phyloP scores from a whole-genome alignment of 169 alveolate species.

The Theileria equi region DNA sequence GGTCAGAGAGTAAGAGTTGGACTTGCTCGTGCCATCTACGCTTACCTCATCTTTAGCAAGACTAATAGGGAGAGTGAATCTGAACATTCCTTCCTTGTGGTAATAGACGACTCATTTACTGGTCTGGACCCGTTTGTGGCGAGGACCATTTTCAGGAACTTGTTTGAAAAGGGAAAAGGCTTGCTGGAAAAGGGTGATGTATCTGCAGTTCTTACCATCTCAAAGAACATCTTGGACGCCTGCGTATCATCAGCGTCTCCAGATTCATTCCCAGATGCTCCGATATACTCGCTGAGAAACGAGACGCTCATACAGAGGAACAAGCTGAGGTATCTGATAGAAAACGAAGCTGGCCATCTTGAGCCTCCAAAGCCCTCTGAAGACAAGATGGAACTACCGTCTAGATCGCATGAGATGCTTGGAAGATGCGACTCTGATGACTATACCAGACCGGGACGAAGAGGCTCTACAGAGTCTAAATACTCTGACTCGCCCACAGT shows the following conservation, averaged over 20 bases:
- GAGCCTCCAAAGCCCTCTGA: no score
- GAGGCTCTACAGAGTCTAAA: background rate
- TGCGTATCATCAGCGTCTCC: background rate
- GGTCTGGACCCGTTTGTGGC: constrained; percentile 69
- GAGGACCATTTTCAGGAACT: constrained; percentile 59
- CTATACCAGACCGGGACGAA: constrained; percentile 8
- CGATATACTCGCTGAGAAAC: no score
- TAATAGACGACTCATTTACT: constrained; percentile 69
- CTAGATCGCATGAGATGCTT: no score
- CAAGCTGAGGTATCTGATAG: no score
- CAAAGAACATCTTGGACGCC: background rate
- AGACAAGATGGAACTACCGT: no score
- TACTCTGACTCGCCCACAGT: constrained; percentile 1
- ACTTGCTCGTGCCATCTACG: constrained; percentile 90
- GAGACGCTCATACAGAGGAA: no score
- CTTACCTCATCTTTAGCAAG: constrained; percentile 55
- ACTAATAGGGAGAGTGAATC: constrained; percentile 24
- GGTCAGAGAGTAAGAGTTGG: constrained; percentile 90
- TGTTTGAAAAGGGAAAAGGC: constrained; percentile 45
- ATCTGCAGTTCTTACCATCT: constrained; percentile 24
- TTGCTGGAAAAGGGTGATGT: constrained; percentile 39
- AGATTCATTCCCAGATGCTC: no score
- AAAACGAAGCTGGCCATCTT: no score
- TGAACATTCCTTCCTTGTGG: constrained; percentile 49
- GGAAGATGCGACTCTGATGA: no score